These are phyloP conservation scores for Crithidia fasciculata DNA, from an alignment of 208 protist species.

Conservation along the genomic window DNA sequence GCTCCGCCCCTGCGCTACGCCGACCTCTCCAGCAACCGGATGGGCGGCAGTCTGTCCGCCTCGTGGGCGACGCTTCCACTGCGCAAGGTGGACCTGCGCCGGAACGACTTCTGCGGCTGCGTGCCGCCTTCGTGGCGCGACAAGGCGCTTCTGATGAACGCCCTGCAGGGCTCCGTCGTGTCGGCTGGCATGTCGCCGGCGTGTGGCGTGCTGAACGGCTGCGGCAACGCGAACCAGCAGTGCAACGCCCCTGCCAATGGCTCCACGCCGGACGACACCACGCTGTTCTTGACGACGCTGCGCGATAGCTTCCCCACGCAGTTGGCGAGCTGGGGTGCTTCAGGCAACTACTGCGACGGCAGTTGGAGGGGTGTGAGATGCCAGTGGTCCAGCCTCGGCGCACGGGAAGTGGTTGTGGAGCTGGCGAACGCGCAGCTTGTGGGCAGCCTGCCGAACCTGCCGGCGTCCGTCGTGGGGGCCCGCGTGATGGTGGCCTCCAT, in stretches of 20 bases:
- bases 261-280: background rate
- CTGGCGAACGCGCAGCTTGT: background rate
- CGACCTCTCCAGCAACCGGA: background rate
- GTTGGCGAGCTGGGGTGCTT: slow-evolving; percentile 2
- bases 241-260: background rate
- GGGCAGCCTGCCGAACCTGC: slow-evolving; percentile 1
- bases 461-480: background rate
- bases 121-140: slow-evolving; percentile 1
- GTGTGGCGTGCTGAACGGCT: slow-evolving; percentile 11
- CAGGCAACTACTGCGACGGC: background rate
- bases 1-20: slow-evolving; percentile 3
- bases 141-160: background rate
- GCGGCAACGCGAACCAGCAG: slow-evolving; percentile 11
- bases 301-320: background rate
- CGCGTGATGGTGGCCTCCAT: slow-evolving; percentile 7
- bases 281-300: background rate
- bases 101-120: slow-evolving; percentile 20
- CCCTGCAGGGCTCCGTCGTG: background rate
- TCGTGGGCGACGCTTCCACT: slow-evolving; percentile 10
- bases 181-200: background rate
- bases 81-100: slow-evolving; percentile 3
- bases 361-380: slow-evolving; percentile 1
- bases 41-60: background rate
- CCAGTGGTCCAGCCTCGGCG: background rate
- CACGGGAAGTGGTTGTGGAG: background rate